Evolutionary conservation across 768 basidiomycete genomes (phyloP).

Genomic region (Rhizopogon vulgaris): DNA sequence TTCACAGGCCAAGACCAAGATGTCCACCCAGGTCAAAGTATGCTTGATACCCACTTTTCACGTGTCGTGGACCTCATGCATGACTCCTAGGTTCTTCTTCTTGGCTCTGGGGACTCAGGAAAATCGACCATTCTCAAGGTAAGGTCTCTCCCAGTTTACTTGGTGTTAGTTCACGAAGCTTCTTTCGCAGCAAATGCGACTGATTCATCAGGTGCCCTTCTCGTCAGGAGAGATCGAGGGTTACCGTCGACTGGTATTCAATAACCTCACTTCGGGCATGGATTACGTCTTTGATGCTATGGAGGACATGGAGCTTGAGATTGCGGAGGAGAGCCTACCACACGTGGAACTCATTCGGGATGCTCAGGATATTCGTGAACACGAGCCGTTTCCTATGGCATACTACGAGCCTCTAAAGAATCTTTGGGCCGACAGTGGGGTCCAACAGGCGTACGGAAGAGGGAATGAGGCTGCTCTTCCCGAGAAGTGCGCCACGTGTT

Average conservation of each 20-base stretch:
- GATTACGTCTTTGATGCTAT: constrained; percentile 79
- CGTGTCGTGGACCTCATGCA: neutral
- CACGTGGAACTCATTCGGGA: constrained; percentile 60
- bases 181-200: constrained; percentile 79
- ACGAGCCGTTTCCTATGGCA: constrained; percentile 67
- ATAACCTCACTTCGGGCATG: constrained; percentile 86
- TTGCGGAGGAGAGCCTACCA: constrained; percentile 53
- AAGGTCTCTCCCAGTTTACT: constrained; percentile 4
- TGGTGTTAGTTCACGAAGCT: neutral
- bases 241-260: constrained; percentile 89
- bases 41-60: constrained; percentile 3
- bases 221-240: constrained; percentile 76
- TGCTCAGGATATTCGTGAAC: constrained; percentile 68
- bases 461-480: constrained; percentile 91
- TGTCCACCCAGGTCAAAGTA: constrained; percentile 76
- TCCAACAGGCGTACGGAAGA: constrained; percentile 70
- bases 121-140: constrained; percentile 92
- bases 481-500: constrained; percentile 61
- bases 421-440: constrained; percentile 73
- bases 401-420: constrained; percentile 62
- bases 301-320: constrained; percentile 80
- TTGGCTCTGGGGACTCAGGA: constrained; percentile 91
- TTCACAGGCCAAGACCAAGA: constrained; percentile 62
- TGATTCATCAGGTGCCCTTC: constrained; percentile 88
- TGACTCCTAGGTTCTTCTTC: constrained; percentile 61